phyloP scores from a whole-genome alignment of 2,329 filamentous ascomycete genomes.

The Fusarium sp. region DNA sequence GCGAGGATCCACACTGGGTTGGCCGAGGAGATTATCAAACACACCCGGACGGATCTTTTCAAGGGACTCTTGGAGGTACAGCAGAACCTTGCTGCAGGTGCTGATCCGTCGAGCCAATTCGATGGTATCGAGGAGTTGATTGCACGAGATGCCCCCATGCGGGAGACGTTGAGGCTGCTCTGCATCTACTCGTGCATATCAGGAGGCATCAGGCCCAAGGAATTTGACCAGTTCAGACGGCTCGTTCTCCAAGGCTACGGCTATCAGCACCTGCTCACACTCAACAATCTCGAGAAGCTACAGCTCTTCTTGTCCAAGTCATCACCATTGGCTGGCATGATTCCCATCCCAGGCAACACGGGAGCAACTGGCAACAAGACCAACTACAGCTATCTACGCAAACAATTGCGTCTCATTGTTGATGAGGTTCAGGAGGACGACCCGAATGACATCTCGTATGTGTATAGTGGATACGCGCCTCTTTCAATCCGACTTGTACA shows the following conservation, averaged over 20 bases:
- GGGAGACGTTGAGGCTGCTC: constrained; percentile 84
- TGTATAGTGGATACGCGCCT: constrained; percentile 96
- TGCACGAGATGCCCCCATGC: constrained; percentile 82
- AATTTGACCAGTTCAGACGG: constrained; percentile 89
- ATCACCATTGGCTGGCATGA: constrained; percentile 83
- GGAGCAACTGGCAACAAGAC: constrained; percentile 76
- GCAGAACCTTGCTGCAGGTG: constrained; percentile 91
- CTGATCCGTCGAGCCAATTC: constrained; percentile 89
- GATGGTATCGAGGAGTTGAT: constrained; percentile 96
- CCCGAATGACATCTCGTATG: constrained; percentile 95
- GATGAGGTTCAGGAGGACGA: constrained; percentile 97
- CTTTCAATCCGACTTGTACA: constrained; percentile 92
- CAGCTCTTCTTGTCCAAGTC: constrained; percentile 84
- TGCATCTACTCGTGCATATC: constrained; percentile 93
- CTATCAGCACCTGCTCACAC: constrained; percentile 91
- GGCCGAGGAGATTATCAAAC: constrained; percentile 94
- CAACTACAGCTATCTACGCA: constrained; percentile 90
- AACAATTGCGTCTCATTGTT: constrained; percentile 87
- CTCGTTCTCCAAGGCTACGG: constrained; percentile 93
- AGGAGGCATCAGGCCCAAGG: constrained; percentile 87
- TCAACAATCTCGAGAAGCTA: constrained; percentile 89
- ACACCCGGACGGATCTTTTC: constrained; percentile 90
- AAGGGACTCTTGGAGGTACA: constrained; percentile 91
- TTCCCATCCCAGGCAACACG: constrained; percentile 74
- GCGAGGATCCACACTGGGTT: constrained; percentile 92